Base-by-base conservation (phyloP, 1,139 yeast species). In the Meyerozyma carpophila region DNA sequence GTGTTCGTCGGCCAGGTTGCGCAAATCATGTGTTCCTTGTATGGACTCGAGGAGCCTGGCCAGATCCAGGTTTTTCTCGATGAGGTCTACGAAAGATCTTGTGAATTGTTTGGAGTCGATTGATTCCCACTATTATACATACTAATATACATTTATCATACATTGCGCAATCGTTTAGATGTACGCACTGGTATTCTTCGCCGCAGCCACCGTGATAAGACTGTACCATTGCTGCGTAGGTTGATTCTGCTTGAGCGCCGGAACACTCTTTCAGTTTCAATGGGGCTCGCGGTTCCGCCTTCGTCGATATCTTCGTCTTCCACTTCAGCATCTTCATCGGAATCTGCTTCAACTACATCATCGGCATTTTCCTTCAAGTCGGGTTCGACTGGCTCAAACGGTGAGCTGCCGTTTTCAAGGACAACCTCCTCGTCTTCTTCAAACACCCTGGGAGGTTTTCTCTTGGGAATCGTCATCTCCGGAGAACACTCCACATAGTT, bases 1-100 rank as follows among this genome's bases (percentile, higher is more conserved):
- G 90, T 94, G 41, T 75, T 79, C 41, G 81, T 93, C 44, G 89
- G 89, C 1, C 78, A 81, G 41, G 93, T 91, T 1, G 97, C 95
- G 0, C 79, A 83, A 51, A 84, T 88, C 8, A 73, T 93, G 50
- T 79, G 94, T 9, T 74, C 74, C 21, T 61, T 91, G 41, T 52
- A 58, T 37, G 59, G 56, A 2, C 36, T 54, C n/a, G 45, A 44
- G 9, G 73, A 75, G 32, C 75, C 70, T 0, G 51, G 72, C 7
- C 69, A 80, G 4, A 66, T 83, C 8, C 72, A 77, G 41, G 63
- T 67, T 4, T 73, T 93, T 20, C 69, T 83, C 16, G 82, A 82
- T 37, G 58, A 66, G 7, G 83, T 88, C 18, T 91, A 84, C 74
- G 56, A 68, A 18, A 91, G 85, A 54, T 73, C 89, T 5, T 69